Evolutionary conservation across 495 filamentous ascomycete species (phyloP).

Genomic region (Amorphotheca resinae): DNA sequence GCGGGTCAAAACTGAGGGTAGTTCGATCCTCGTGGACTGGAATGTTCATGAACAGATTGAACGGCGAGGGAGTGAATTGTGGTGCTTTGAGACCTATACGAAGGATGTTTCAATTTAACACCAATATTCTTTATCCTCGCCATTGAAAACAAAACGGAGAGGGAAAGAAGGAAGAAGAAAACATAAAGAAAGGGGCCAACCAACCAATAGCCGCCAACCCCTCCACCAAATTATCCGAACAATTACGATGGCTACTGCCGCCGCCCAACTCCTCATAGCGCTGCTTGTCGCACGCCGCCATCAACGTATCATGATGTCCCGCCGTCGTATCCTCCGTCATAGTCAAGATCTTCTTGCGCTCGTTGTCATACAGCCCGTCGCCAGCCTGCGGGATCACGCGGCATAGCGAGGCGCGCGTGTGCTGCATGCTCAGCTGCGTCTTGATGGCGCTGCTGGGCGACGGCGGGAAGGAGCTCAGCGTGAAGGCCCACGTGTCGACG

Average conservation of each 20-base stretch:
- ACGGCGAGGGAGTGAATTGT: conserved; percentile 27
- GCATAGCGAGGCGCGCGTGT: conserved; percentile 25
- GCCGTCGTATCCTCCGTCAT: conserved; percentile 28
- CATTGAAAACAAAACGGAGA: background rate
- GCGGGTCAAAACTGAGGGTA: conserved; percentile 22
- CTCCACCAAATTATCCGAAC: conserved; percentile 30
- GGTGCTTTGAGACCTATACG: conserved; percentile 11
- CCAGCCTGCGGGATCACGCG: conserved; percentile 24
- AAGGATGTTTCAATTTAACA: background rate
- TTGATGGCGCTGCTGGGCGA: conserved; percentile 13
- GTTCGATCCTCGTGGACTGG: conserved; percentile 23
- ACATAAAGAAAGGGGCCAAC: background rate
- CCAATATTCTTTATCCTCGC: background rate
- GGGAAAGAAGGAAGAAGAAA: background rate
- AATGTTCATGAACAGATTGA: conserved; percentile 40
- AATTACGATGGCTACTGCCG: conserved; percentile 29
- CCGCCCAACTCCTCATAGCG: conserved; percentile 26
- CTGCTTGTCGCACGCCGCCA: conserved; percentile 28
- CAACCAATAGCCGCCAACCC: conserved; percentile 21
- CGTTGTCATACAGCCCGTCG: conserved; percentile 25
- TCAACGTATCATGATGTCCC: conserved; percentile 31
- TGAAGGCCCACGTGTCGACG: conserved; percentile 34
- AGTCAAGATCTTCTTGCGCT: conserved; percentile 26
- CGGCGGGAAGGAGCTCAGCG: conserved; percentile 15
- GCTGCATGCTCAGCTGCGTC: conserved; percentile 29